A percentile compares a stretch with the other conserved stretches of the same genome.
Evolutionary conservation across 2,329 filamentous ascomycete genomes (phyloP).

Genomic region (Corynespora cassiicola): DNA sequence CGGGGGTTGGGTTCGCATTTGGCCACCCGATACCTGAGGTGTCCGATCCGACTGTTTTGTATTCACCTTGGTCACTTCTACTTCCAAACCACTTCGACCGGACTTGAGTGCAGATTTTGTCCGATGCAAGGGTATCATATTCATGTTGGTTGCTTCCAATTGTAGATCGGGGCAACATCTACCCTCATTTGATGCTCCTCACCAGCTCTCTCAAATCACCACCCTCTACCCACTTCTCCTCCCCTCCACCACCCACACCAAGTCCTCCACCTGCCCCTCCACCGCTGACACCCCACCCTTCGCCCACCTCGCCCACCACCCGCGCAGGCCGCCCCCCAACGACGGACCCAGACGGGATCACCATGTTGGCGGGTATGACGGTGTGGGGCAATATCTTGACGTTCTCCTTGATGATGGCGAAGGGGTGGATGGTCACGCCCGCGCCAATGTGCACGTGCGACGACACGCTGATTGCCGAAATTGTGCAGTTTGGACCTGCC

Average conservation of each 20-base stretch:
- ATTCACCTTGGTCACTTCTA: too few relatives aligned
- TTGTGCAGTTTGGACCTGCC: conserved; percentile 61
- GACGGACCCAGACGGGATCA: conserved; percentile 89
- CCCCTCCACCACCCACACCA: conserved; percentile 47
- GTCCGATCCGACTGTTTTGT: too few relatives aligned
- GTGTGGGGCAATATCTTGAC: conserved; percentile 85
- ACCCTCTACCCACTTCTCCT: conserved; percentile 57
- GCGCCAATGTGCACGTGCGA: conserved; percentile 86
- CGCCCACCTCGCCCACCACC: conserved; percentile 55
- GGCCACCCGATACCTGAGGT: too few relatives aligned
- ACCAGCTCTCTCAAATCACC: conserved; percentile 57
- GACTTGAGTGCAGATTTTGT: too few relatives aligned
- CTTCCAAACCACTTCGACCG: too few relatives aligned
- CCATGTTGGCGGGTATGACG: conserved; percentile 85
- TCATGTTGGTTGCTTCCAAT: background rate
- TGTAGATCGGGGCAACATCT: background rate
- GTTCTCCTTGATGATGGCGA: conserved; percentile 93
- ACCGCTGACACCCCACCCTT: conserved; percentile 57
- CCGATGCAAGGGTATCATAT: conserved; percentile 5
- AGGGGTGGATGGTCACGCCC: conserved; percentile 79
- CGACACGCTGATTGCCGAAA: conserved; percentile 84
- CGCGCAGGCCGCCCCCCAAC: conserved; percentile 68
- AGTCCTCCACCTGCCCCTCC: conserved; percentile 38
- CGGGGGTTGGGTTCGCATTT: too few relatives aligned
- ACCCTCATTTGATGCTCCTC: conserved; percentile 49